Evolutionary conservation across 345 rosid genomes (phyloP), one percentile per base, ranked within the genome.

Genomic region (Murraya paniculata): DNA sequence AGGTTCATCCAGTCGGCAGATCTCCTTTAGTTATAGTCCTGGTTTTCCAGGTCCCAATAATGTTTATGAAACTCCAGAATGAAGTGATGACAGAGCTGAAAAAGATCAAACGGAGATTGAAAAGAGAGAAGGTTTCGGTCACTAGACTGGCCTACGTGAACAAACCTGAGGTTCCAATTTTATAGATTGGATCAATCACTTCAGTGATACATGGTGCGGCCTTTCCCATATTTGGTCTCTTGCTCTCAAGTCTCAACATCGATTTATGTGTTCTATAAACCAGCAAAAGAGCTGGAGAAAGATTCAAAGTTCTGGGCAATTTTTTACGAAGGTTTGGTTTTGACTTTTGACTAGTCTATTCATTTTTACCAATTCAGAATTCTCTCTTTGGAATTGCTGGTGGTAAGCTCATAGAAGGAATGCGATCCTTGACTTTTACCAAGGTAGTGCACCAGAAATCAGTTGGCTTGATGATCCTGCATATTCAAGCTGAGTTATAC

Each of bases 381-480:
- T 95, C 80, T 79, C 80, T 91, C 48, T 95, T 90, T 22, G 97
- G 95, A 36, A 21, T 93, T 28, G 98, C 95, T 6, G 98, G 98
- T 8, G 92, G 97, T 21, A 90, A 84, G 58, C 67, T 95, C 82
- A 88, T 93, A 10, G 80, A 83, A 81, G 82, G 97, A 72, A 90
- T 91, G 38, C 85, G 98, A 25, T 81, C 89, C 18, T 68, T 86
- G 88, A 85, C 91, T 1, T 95, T 95, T 77, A 88, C 89, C 80
- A 91, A 90, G 81, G 90, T 91, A 24, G 98, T 90, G 50, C 92
- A 90, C 83, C 95, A 93, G 89, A 93, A 64, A 93, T 95, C 68
- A 85, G 91, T 80, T 95, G 95, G 95, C 93, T 95, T 25, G 98
- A 95, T 68, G 93, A 90, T 74, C 84, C 94, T 66, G 78, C 87